Percentiles rank a stretch among this genome's conserved stretches.
Evolutionary conservation across 2,329 filamentous ascomycete genomes (phyloP).

Genomic region (Aplosporella prunicola): DNA sequence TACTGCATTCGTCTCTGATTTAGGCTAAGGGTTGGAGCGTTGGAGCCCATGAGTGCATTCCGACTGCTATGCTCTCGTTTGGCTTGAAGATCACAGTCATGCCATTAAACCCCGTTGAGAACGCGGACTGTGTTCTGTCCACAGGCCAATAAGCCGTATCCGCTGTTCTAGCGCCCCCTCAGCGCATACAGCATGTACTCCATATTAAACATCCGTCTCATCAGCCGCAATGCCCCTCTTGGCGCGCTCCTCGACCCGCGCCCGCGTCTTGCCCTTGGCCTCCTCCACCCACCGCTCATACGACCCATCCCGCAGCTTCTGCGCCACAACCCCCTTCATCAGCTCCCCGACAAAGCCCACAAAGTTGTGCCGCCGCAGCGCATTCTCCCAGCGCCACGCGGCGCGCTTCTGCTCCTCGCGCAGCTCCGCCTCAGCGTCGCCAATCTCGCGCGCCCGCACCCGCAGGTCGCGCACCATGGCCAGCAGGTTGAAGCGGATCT

Average conservation of each 20-base stretch:
- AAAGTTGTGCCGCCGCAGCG: constrained; percentile 85
- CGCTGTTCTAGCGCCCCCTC: too few relatives aligned
- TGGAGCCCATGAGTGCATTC: too few relatives aligned
- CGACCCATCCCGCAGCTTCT: constrained; percentile 59
- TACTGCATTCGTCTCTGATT: too few relatives aligned
- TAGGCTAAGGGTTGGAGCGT: too few relatives aligned
- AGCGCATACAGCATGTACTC: too few relatives aligned
- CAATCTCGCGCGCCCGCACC: constrained; percentile 65
- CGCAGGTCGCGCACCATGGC: constrained; percentile 83
- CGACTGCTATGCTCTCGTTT: too few relatives aligned
- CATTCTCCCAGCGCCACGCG: constrained; percentile 93
- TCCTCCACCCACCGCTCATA: constrained; percentile 68
- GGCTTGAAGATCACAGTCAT: too few relatives aligned
- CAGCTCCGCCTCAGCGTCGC: constrained; percentile 68
- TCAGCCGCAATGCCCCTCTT: constrained; percentile 31
- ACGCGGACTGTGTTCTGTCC: too few relatives aligned
- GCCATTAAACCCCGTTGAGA: too few relatives aligned
- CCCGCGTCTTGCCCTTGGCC: constrained; percentile 49
- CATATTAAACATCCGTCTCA: constrained; percentile 30
- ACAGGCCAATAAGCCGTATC: too few relatives aligned
- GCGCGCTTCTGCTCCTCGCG: constrained; percentile 74
- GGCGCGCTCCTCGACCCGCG: constrained; percentile 37
- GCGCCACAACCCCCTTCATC: constrained; percentile 70
- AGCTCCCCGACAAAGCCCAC: constrained; percentile 90
- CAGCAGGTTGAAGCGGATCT: constrained; percentile 93